phyloP scores from a whole-genome alignment of 139 green algal genomes.

The Chlorella sp. region DNA sequence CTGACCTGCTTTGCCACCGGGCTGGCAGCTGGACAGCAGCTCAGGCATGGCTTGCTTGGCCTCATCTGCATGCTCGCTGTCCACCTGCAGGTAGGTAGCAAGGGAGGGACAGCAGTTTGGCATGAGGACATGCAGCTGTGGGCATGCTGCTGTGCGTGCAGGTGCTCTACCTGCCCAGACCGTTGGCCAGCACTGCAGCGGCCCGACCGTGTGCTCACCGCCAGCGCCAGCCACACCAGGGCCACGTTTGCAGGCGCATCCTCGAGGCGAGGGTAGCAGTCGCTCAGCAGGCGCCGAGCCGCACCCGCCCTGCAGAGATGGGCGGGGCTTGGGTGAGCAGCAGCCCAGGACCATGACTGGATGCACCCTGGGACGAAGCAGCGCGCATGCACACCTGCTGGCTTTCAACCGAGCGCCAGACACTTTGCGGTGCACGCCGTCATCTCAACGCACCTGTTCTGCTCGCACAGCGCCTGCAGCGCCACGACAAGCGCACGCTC shows the following conservation, averaged over 20 bases:
- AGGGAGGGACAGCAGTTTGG: too few relatives aligned
- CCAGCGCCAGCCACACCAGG: constrained; percentile 45
- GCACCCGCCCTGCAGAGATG: constrained; percentile 10
- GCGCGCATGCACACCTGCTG: too few relatives aligned
- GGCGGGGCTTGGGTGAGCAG: too few relatives aligned
- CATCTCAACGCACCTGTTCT: neutral
- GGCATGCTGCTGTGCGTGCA: too few relatives aligned
- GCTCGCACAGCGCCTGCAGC: neutral
- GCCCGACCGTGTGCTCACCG: neutral
- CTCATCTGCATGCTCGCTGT: constrained; percentile 10
- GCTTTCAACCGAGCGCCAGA: too few relatives aligned
- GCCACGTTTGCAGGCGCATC: constrained; percentile 12
- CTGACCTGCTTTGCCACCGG: neutral
- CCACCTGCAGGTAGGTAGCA: neutral
- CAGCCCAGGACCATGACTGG: too few relatives aligned
- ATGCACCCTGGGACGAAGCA: too few relatives aligned
- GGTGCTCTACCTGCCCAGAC: too few relatives aligned
- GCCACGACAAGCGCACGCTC: neutral
- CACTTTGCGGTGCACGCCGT: too few relatives aligned
- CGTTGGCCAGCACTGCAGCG: too few relatives aligned
- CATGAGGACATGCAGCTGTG: too few relatives aligned
- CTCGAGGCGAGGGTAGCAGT: constrained; percentile 24
- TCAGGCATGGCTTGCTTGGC: constrained; percentile 23
- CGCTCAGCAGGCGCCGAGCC: neutral
- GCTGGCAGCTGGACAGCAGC: constrained; percentile 20